Conservation (phyloP, 805 yeast genomes). For the Ogataea saltuana region DNA sequence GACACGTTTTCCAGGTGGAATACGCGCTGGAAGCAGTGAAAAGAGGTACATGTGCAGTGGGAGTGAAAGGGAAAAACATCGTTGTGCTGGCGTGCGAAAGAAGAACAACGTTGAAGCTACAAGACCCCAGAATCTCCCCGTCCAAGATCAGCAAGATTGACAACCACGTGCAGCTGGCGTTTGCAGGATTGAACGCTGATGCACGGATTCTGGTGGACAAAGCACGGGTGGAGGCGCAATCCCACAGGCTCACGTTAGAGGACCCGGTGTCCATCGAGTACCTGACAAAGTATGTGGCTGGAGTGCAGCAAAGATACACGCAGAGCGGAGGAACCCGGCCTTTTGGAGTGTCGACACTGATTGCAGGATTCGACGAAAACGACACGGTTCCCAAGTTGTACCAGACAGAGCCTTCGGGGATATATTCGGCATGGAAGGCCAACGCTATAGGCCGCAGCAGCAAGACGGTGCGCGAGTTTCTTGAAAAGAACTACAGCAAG, state of each 20-base stretch:
- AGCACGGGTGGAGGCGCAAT: constrained; percentile 96
- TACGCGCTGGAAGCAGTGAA: constrained; percentile 97
- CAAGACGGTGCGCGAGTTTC: constrained; percentile 91
- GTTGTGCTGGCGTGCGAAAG: constrained; percentile 97
- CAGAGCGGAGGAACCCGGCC: constrained; percentile 99
- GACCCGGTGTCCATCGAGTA: constrained; percentile 92
- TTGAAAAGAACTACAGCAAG: constrained; percentile 77
- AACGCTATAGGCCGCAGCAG: constrained; percentile 94
- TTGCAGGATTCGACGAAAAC: constrained; percentile 92
- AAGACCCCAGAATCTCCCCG: constrained; percentile 95
- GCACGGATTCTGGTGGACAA: constrained; percentile 92
- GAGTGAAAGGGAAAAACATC: constrained; percentile 84
- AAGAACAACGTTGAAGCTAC: constrained; percentile 91
- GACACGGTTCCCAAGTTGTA: constrained; percentile 80
- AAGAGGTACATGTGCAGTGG: constrained; percentile 97
- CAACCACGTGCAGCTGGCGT: constrained; percentile 85
- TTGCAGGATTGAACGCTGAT: constrained; percentile 98
- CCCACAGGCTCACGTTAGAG: constrained; percentile 89
- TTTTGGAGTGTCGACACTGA: constrained; percentile 91
- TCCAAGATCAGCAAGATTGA: constrained; percentile 91
- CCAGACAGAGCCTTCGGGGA: constrained; percentile 97
- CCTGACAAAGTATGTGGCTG: constrained; percentile 93
- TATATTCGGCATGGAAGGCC: constrained; percentile 97
- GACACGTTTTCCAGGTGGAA: constrained; percentile 98
- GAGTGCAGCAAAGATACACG: constrained; percentile 94